Conservation (phyloP, 2,329 filamentous ascomycete genomes). For the Chaetomium olivaceum region DNA sequence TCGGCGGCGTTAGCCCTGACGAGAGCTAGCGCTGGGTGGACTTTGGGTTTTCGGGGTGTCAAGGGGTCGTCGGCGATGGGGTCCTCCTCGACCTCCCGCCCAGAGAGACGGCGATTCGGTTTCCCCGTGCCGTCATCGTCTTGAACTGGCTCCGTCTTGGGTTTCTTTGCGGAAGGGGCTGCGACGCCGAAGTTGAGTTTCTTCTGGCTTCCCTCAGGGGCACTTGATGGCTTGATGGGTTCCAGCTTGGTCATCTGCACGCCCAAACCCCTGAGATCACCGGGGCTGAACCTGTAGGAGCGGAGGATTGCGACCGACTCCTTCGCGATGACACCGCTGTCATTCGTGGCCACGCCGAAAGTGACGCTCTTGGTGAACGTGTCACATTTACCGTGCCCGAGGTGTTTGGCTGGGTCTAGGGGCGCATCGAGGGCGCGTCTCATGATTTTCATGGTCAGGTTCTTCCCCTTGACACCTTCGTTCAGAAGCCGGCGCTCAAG, state of each 20-base stretch:
- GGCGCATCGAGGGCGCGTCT: constrained; percentile 81
- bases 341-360: constrained; percentile 83
- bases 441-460: constrained; percentile 95
- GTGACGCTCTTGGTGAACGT: constrained; percentile 84
- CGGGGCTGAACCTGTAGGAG: constrained; percentile 80
- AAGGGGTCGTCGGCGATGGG: constrained; percentile 57
- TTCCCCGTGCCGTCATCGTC: constrained; percentile 44
- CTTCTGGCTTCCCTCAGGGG: constrained; percentile 73
- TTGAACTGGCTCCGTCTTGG: constrained; percentile 48
- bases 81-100: constrained; percentile 44
- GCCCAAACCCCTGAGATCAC: constrained; percentile 88
- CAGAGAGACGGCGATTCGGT: constrained; percentile 35
- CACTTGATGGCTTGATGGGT: constrained; percentile 65
- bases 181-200: constrained; percentile 68
- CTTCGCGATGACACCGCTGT: constrained; percentile 68
- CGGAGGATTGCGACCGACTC: constrained; percentile 84
- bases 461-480: constrained; percentile 81
- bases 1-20: constrained; percentile 53
- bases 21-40: constrained; percentile 56
- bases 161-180: constrained; percentile 43
- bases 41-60: constrained; percentile 54
- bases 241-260: constrained; percentile 94
- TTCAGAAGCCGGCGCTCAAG: constrained; percentile 77
- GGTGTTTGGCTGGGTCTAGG: constrained; percentile 85
- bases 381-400: constrained; percentile 94